Percentiles rank a stretch among this genome's conserved stretches.
phyloP scores from a whole-genome alignment of 1,284 basidiomycete genomes.

The Inonotus obliquus region DNA sequence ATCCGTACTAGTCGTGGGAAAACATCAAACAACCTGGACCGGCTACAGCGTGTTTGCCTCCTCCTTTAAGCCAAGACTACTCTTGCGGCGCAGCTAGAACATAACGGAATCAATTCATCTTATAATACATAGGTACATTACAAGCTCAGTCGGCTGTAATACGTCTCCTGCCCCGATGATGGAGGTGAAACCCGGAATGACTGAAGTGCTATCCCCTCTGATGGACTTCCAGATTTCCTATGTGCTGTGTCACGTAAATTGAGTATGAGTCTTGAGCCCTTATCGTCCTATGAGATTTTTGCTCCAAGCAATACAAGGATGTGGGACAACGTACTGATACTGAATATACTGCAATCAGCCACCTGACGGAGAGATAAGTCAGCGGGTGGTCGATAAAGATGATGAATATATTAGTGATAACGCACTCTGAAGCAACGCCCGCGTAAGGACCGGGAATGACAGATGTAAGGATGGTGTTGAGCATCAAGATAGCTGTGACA shows the following conservation, averaged over 20 bases:
- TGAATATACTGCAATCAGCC: not conserved
- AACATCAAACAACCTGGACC: too few species aligned
- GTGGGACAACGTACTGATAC: not conserved
- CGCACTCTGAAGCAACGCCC: not conserved
- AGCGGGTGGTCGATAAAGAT: too few species aligned
- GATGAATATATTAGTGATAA: not conserved
- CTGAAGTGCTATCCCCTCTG: not conserved
- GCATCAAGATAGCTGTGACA: not conserved
- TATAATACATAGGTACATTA: too few species aligned
- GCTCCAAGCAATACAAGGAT: not conserved
- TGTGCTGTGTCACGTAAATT: not conserved
- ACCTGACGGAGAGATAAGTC: not conserved
- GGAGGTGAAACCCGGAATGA: not conserved
- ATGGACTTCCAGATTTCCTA: not conserved
- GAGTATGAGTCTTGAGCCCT: not conserved
- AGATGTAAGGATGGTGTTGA: not conserved
- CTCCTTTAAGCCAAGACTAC: too few species aligned
- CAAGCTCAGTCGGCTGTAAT: not conserved
- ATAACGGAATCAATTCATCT: too few species aligned
- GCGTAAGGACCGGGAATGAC: not conserved
- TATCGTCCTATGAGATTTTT: not conserved
- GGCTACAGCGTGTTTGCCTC: too few species aligned
- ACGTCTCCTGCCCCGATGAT: not conserved
- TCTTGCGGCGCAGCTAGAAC: too few species aligned
- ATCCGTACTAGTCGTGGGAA: too few species aligned